A percentile compares a stretch with the other conserved stretches of the same genome.
These are phyloP conservation scores for Lentinula guzmanii DNA, from an alignment of 768 basidiomycete species.

Conservation along the genomic window DNA sequence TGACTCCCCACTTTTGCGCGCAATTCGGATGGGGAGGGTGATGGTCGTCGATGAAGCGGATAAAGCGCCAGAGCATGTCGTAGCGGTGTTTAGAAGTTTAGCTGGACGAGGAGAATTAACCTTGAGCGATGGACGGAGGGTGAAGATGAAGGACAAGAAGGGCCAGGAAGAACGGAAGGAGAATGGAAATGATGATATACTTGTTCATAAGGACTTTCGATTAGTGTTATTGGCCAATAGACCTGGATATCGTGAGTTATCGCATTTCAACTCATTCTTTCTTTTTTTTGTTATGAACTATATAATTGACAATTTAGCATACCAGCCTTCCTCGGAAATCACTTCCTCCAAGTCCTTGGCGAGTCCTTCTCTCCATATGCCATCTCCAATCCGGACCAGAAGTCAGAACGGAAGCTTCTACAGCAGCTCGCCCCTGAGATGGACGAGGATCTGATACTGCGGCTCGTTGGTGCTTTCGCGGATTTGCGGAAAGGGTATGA, in stretches of 20 bases:
- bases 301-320: neutral
- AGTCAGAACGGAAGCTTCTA: conserved; percentile 56
- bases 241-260: conserved; percentile 57
- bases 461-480: conserved; percentile 60
- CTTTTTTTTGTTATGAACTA: neutral
- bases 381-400: conserved; percentile 61
- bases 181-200: conserved; percentile 39
- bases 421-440: conserved; percentile 59
- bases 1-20: conserved; percentile 62
- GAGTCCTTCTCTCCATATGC: conserved; percentile 66
- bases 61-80: conserved; percentile 70
- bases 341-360: conserved; percentile 66
- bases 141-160: conserved; percentile 23
- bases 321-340: conserved; percentile 65
- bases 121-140: conserved; percentile 56
- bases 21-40: conserved; percentile 53
- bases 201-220: conserved; percentile 59
- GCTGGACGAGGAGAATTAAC: conserved; percentile 61
- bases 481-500: conserved; percentile 57
- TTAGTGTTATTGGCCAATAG: conserved; percentile 60
- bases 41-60: conserved; percentile 70
- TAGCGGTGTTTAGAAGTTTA: conserved; percentile 64
- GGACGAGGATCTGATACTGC: conserved; percentile 42
- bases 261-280: too few species aligned
- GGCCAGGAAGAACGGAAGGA: conserved; percentile 33